Percentiles rank a stretch among this genome's conserved stretches.
Conservation (phyloP, 2,329 filamentous ascomycete genomes). For the Huntiella omanensis region DNA sequence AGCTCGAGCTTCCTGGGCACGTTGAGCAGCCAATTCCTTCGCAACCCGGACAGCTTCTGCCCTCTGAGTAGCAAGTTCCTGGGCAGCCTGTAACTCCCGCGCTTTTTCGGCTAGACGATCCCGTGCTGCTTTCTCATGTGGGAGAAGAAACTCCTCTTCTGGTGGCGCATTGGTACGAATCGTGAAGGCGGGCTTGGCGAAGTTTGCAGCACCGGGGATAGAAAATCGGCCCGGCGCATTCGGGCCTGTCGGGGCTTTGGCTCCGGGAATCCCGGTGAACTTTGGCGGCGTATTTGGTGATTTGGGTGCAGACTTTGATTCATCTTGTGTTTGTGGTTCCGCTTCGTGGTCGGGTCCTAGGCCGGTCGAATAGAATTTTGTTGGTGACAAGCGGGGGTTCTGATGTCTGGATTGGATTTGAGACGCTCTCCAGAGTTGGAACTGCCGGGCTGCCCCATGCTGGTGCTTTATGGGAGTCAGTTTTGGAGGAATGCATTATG, state of each 20-base stretch:
- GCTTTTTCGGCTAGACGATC: background rate
- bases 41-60: background rate
- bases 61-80: background rate
- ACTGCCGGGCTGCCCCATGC: slow-evolving; percentile 8
- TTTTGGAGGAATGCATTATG: background rate
- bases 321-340: too few species aligned
- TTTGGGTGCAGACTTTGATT: too few species aligned
- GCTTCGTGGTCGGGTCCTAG: background rate
- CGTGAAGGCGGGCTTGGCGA: background rate
- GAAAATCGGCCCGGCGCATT: too few species aligned
- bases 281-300: too few species aligned
- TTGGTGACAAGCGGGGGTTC: background rate
- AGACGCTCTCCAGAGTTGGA: slow-evolving; percentile 6
- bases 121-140: background rate
- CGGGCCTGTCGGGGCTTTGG: too few species aligned
- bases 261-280: too few species aligned
- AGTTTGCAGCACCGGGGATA: too few species aligned
- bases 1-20: background rate
- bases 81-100: background rate
- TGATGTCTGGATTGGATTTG: slow-evolving; percentile 5
- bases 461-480: slow-evolving; percentile 6
- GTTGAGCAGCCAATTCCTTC: background rate
- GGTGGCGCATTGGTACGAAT: background rate
- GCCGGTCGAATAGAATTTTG: background rate
- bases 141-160: slow-evolving; percentile 1